These are phyloP conservation scores for Lachnellula subtilissima DNA, from an alignment of 2,329 filamentous ascomycete species.

Conservation along the genomic window DNA sequence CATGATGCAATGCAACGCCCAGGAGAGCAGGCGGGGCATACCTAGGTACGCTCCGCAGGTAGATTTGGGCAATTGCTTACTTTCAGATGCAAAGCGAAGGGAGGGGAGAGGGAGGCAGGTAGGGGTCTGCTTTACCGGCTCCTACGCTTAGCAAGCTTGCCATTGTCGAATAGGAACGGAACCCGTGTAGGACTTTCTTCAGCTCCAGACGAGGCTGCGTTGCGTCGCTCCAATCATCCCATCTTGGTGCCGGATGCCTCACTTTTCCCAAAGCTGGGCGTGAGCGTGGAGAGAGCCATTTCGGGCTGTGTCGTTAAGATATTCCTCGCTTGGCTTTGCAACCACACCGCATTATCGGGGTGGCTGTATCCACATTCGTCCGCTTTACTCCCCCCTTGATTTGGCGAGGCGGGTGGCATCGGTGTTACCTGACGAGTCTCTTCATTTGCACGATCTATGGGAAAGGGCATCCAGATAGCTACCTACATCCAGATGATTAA, in stretches of 20 bases:
- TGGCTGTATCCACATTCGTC: no score
- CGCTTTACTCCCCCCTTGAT: no score
- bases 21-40: background rate
- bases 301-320: no score
- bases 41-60: no score
- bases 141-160: background rate
- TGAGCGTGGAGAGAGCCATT: no score
- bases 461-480: no score
- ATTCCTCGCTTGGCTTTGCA: no score
- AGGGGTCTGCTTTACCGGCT: background rate
- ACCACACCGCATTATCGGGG: no score
- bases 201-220: background rate
- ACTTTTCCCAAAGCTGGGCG: background rate
- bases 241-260: background rate
- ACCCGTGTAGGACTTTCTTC: background rate
- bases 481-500: no score
- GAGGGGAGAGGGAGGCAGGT: background rate
- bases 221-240: background rate
- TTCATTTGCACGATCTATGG: no score
- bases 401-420: no score
- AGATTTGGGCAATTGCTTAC: background rate
- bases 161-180: slow-evolving; percentile 1
- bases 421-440: no score
- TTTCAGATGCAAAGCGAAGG: background rate
- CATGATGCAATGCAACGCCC: background rate